phyloP scores from a whole-genome alignment of 1,139 yeast genomes.

The Debaryomycetaceae sp. region DNA sequence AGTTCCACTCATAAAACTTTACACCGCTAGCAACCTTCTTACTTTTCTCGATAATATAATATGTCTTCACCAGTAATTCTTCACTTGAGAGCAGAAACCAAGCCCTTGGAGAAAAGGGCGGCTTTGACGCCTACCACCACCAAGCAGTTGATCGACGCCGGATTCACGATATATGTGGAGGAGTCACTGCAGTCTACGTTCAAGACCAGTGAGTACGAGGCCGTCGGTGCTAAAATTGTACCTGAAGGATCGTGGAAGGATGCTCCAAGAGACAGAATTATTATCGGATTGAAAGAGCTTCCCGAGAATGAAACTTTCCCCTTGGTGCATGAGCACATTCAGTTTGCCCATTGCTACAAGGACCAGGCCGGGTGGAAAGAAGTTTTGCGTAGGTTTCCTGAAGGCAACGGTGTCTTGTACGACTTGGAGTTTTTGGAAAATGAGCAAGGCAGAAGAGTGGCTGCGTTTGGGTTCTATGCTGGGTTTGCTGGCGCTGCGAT shows the following conservation, averaged over 20 bases:
- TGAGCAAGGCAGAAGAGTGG: slow-evolving; percentile 95
- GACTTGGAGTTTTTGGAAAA: slow-evolving; percentile 93
- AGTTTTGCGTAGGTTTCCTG: slow-evolving; percentile 82
- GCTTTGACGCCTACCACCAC: slow-evolving; percentile 92
- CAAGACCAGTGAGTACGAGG: slow-evolving; percentile 65
- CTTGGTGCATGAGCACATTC: slow-evolving; percentile 89
- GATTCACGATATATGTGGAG: slow-evolving; percentile 85
- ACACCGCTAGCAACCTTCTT: neutral
- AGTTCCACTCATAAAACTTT: neutral
- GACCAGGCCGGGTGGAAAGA: slow-evolving; percentile 97
- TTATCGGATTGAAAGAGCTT: slow-evolving; percentile 90
- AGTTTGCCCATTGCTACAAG: slow-evolving; percentile 98
- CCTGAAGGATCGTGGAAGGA: slow-evolving; percentile 89
- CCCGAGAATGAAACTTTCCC: slow-evolving; percentile 92
- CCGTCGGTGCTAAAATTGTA: slow-evolving; percentile 81
- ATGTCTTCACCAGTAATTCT: slow-evolving; percentile 51
- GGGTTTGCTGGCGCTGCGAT: slow-evolving; percentile 99
- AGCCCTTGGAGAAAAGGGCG: slow-evolving; percentile 96
- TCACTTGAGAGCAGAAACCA: slow-evolving; percentile 92
- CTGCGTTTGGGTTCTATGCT: slow-evolving; percentile 97
- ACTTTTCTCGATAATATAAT: too few relatives aligned
- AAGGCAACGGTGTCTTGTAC: slow-evolving; percentile 84
- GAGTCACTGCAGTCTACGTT: slow-evolving; percentile 82
- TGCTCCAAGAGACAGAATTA: slow-evolving; percentile 87
- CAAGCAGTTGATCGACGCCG: slow-evolving; percentile 78